Evolutionary conservation across 345 rosid species (phyloP).

Genomic region (Aegle marmelos): DNA sequence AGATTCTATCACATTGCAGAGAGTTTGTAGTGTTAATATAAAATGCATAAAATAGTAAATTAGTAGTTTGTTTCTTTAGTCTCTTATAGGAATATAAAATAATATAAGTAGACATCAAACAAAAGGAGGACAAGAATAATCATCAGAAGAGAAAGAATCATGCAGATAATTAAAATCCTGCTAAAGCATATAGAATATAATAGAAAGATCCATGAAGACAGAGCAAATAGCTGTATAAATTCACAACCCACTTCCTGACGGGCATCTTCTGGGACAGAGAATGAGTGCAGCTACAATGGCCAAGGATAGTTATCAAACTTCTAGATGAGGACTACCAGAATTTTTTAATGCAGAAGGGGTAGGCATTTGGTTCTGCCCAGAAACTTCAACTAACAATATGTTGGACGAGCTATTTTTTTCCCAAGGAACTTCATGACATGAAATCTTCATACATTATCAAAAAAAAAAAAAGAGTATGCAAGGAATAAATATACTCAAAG

Average conservation of each 20-base stretch:
- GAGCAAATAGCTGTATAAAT: not conserved
- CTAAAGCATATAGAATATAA: not conserved
- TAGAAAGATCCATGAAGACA: not conserved
- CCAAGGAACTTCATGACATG: not conserved
- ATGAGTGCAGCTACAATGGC: not conserved
- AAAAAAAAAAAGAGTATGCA: not conserved
- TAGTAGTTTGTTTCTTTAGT: not conserved
- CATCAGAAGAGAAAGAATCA: not conserved
- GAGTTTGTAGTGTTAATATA: not conserved
- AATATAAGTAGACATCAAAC: not conserved
- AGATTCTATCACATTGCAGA: constrained; percentile 49
- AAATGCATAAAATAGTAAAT: not conserved
- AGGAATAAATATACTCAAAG: not conserved
- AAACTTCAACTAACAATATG: not conserved
- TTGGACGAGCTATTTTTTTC: not conserved
- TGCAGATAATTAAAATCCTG: not conserved
- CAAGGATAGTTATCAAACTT: not conserved
- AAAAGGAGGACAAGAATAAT: not conserved
- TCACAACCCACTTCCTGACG: not conserved
- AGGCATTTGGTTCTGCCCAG: not conserved
- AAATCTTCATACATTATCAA: not conserved
- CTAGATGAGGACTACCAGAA: not conserved
- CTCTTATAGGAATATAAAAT: not conserved
- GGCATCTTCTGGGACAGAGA: not conserved
- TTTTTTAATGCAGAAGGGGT: not conserved